Conservation (phyloP, 305 asterid species). For the Rubia occidens region DNA sequence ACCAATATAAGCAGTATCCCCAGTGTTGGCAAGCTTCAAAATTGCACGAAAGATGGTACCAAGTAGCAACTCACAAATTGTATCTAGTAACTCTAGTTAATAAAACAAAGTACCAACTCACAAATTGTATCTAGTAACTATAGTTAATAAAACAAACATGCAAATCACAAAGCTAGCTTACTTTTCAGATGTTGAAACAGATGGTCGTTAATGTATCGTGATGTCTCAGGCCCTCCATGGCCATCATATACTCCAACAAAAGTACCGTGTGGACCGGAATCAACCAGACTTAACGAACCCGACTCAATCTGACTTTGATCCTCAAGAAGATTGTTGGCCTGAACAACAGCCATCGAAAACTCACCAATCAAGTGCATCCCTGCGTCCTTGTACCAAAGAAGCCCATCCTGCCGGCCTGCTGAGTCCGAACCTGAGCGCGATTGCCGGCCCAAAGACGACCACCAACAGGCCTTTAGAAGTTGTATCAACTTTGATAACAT, state of each 20-base stretch:
- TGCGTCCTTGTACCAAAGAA: conserved; percentile 40
- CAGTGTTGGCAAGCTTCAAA: neutral
- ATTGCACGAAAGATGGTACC: neutral
- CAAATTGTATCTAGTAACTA: conserved; percentile 12
- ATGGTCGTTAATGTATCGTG: conserved; percentile 57
- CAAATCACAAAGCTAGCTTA: conserved; percentile 25
- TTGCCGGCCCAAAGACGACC: conserved; percentile 48
- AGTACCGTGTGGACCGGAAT: conserved; percentile 41
- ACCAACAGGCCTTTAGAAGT: conserved; percentile 84
- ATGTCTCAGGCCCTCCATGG: conserved; percentile 45
- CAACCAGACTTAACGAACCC: conserved; percentile 33
- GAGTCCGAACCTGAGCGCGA: conserved; percentile 54
- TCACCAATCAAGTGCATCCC: conserved; percentile 40
- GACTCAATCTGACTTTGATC: conserved; percentile 47
- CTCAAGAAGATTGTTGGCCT: conserved; percentile 42
- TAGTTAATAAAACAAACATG: neutral
- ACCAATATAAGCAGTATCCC: neutral
- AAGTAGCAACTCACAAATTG: conserved; percentile 6
- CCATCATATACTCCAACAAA: conserved; percentile 41
- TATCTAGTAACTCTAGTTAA: too few relatives aligned
- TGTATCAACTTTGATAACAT: conserved; percentile 91
- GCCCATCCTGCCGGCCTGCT: conserved; percentile 41
- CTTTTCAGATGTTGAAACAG: conserved; percentile 79
- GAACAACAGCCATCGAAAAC: conserved; percentile 44
- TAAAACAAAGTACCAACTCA: neutral